Conservation (phyloP, 2,329 filamentous ascomycete species). For the Cadophora malorum region DNA sequence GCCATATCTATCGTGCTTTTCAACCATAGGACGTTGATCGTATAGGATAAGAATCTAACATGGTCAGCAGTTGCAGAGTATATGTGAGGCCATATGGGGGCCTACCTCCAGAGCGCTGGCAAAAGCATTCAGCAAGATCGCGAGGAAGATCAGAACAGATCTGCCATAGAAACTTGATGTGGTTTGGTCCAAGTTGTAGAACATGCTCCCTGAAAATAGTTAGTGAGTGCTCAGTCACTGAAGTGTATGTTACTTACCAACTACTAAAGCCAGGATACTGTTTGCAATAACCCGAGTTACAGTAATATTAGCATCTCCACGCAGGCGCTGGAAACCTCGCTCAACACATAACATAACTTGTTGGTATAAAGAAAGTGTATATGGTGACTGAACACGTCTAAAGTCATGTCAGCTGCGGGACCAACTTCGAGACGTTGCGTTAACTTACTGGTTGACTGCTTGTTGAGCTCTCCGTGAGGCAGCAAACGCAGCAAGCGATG, state of each 20-base stretch:
- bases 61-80: constrained; percentile 47
- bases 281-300: constrained; percentile 36
- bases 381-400: constrained; percentile 66
- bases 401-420: constrained; percentile 47
- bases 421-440: not conserved
- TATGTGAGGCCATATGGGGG: not conserved
- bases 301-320: constrained; percentile 60
- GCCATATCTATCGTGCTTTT: constrained; percentile 86
- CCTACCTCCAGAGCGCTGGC: constrained; percentile 60
- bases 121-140: constrained; percentile 70
- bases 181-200: constrained; percentile 62
- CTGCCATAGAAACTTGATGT: constrained; percentile 65
- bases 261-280: constrained; percentile 62
- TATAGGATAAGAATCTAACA: constrained; percentile 67
- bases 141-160: constrained; percentile 70
- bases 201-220: constrained; percentile 56
- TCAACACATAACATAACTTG: constrained; percentile 66
- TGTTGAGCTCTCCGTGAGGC: constrained; percentile 37
- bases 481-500: constrained; percentile 46
- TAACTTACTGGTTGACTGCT: constrained; percentile 49
- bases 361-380: constrained; percentile 68
- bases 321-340: constrained; percentile 75
- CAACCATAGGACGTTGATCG: constrained; percentile 53
- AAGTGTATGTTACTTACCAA: constrained; percentile 43
- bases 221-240: not conserved